A percentile compares a stretch with the other conserved stretches of the same genome.
phyloP scores from a whole-genome alignment of 176 grass and related monocot species.

The Chloris gayana region DNA sequence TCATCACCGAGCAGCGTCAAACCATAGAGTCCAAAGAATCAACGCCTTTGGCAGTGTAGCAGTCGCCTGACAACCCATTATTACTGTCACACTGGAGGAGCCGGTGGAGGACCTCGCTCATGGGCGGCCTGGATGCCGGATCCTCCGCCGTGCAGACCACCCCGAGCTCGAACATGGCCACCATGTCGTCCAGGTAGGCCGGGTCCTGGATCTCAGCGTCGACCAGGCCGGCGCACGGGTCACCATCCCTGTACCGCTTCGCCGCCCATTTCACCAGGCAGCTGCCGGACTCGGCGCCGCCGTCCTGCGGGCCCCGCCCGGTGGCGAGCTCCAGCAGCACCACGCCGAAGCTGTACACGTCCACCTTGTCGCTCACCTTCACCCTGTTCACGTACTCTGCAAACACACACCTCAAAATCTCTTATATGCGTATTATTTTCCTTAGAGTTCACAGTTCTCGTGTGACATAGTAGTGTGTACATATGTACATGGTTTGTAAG shows the following conservation, averaged over 20 bases:
- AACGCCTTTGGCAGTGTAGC: neutral
- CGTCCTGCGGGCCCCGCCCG: neutral
- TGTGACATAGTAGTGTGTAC: no score
- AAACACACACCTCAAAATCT: no score
- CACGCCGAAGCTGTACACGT: constrained; percentile 88
- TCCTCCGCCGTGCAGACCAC: constrained; percentile 18
- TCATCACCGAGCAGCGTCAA: no score
- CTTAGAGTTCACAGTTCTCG: no score
- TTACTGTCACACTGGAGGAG: neutral
- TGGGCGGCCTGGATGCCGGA: constrained; percentile 23
- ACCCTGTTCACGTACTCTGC: constrained; percentile 2
- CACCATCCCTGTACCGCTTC: neutral
- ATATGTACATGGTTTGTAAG: no score
- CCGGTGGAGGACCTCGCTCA: constrained; percentile 22
- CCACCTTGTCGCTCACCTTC: constrained; percentile 37
- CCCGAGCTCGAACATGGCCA: constrained; percentile 20
- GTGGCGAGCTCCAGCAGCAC: constrained; percentile 59
- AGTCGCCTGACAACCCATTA: neutral
- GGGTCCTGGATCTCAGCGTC: constrained; percentile 7
- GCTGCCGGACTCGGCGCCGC: constrained; percentile 28
- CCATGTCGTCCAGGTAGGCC: constrained; percentile 8
- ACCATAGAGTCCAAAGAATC: neutral
- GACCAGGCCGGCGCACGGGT: neutral
- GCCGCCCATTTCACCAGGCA: constrained; percentile 28
- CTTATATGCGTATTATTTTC: no score